Percentiles rank a stretch among this genome's conserved stretches.
Conservation (phyloP, 176 grass and related monocot species). For the Bonia amplexicaulis region DNA sequence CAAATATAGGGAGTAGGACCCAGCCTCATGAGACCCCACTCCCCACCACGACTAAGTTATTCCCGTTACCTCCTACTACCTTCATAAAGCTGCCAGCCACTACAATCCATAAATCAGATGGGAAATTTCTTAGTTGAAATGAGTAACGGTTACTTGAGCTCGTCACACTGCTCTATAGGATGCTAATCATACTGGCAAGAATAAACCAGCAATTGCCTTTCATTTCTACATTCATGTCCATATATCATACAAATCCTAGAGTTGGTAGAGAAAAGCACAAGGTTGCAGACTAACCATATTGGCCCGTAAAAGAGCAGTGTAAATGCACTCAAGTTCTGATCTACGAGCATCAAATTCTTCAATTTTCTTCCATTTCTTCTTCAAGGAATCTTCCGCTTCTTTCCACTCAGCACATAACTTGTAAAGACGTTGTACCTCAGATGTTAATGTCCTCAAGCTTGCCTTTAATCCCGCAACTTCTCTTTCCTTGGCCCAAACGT, state of each 20-base stretch:
- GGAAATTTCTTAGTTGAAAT: not conserved
- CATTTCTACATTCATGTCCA: not conserved
- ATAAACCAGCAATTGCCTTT: not conserved
- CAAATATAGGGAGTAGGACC: not conserved
- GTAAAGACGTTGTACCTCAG: constrained; percentile 82
- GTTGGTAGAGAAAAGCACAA: constrained; percentile 11
- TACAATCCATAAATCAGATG: constrained; percentile 10
- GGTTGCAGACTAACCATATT: constrained; percentile 62
- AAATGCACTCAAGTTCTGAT: constrained; percentile 90
- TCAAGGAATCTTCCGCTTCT: constrained; percentile 96
- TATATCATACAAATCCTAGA: not conserved
- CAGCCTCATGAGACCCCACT: not conserved
- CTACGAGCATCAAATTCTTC: constrained; percentile 90
- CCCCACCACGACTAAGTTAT: not conserved
- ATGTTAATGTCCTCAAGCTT: constrained; percentile 84
- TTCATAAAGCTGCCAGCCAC: constrained; percentile 1
- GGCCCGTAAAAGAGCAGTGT: constrained; percentile 71
- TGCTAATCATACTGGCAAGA: constrained; percentile 14
- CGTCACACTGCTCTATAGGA: not conserved
- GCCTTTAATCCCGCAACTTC: constrained; percentile 92
- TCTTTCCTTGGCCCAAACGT: constrained; percentile 93
- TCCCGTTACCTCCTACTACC: constrained; percentile 15
- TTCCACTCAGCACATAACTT: constrained; percentile 96
- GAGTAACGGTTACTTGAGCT: not conserved
- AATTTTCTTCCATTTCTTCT: constrained; percentile 99